These are phyloP conservation scores for Corylus heterophylla DNA, from an alignment of 306 rosid species.

Conservation along the genomic window DNA sequence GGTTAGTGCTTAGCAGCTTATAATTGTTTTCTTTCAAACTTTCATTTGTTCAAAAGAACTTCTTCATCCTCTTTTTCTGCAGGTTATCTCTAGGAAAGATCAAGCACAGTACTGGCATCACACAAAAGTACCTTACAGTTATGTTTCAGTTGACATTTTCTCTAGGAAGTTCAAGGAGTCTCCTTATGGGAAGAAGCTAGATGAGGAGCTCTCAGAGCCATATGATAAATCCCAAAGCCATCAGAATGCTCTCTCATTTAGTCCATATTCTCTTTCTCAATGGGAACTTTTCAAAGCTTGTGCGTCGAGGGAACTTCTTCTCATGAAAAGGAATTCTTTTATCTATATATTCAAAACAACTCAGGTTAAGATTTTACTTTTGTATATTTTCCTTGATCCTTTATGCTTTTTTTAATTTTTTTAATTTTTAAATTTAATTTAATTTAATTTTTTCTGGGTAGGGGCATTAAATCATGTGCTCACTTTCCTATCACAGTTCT, in stretches of 20 bases:
- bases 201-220: constrained; percentile 28
- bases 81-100: constrained; percentile 32
- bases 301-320: constrained; percentile 41
- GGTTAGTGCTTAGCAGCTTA: neutral
- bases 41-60: neutral
- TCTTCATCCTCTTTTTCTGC: neutral
- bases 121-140: constrained; percentile 18
- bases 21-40: neutral
- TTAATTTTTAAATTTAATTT: no score
- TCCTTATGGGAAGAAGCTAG: constrained; percentile 33
- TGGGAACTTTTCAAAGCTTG: constrained; percentile 53
- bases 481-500: neutral
- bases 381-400: neutral
- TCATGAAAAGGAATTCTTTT: constrained; percentile 47
- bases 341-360: constrained; percentile 34
- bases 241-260: constrained; percentile 25
- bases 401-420: neutral
- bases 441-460: neutral
- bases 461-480: neutral
- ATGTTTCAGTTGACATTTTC: constrained; percentile 34
- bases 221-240: constrained; percentile 26
- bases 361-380: constrained; percentile 33
- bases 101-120: constrained; percentile 47
- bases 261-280: constrained; percentile 35
- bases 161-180: constrained; percentile 35